These are phyloP conservation scores for Sphaerulina vaccinii DNA, from an alignment of 2,329 filamentous ascomycete genomes.

Conservation along the genomic window DNA sequence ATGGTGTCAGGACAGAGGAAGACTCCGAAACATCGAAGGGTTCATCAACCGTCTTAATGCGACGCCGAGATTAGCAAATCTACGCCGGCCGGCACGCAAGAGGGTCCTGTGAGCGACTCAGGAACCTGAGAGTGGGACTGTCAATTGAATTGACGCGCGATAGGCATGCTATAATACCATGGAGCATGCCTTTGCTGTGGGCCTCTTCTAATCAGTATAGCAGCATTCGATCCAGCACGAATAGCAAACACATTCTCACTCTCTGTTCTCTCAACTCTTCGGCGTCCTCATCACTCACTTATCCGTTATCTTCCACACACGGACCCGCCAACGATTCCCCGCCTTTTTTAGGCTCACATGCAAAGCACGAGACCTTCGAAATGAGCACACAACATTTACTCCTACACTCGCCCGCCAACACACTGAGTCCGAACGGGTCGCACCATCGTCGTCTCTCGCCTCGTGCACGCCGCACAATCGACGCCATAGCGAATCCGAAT, in stretches of 20 bases:
- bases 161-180: slow-evolving; percentile 6
- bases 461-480: slow-evolving; percentile 22
- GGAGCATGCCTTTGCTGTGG: slow-evolving; percentile 2
- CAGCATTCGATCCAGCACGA: too few species aligned
- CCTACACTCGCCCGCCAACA: slow-evolving; percentile 5
- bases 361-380: slow-evolving; percentile 17
- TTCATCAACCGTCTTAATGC: slow-evolving; percentile 6
- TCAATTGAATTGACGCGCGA: slow-evolving; percentile 7
- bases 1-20: background rate
- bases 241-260: too few species aligned
- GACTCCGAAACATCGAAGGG: slow-evolving; percentile 7
- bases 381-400: slow-evolving; percentile 19
- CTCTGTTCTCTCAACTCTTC: too few species aligned
- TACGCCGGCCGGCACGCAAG: slow-evolving; percentile 9
- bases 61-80: slow-evolving; percentile 15
- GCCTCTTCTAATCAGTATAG: slow-evolving; percentile 5
- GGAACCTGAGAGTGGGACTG: background rate
- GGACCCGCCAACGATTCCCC: background rate
- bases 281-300: too few species aligned
- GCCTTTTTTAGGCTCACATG: slow-evolving; percentile 1
- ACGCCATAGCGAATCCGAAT: slow-evolving; percentile 20
- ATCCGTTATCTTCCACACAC: too few species aligned
- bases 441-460: slow-evolving; percentile 6
- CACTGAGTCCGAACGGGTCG: slow-evolving; percentile 11
- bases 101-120: slow-evolving; percentile 5